Base-by-base conservation (phyloP, 2,329 filamentous ascomycete species). In the Aureobasidium mangrovei region DNA sequence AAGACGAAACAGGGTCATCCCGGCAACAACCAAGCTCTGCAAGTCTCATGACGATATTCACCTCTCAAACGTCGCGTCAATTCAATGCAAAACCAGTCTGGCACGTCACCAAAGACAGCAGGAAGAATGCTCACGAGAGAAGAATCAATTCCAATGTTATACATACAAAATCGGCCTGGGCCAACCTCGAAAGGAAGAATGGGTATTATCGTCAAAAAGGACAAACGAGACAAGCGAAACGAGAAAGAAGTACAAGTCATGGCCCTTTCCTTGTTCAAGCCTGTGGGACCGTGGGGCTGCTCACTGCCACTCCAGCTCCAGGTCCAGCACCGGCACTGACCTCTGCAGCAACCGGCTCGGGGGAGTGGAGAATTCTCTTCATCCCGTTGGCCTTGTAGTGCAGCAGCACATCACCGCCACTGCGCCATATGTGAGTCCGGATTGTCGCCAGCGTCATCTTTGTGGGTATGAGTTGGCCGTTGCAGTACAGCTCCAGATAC, bases 391-490 rank as follows among this genome's bases (percentile, higher is more conserved):
- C 79, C 66, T 91, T 94, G 76, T 98, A 98, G 65, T 89, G 82
- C 47, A 98, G 76, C 52, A 95, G 72, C 60, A 98, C 86, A 70
- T 98, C 93, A 63, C 86, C 91, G n/a, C 89, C 89, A 41, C 88
- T 89, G 63, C 94, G 89, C 93, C 93, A 98, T 53, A 97, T 77
- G 65, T 95, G 90, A 2, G 90, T 85, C 32, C 91, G 84, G 41
- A 98, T 83, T 0, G 91, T 96, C 4, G 90, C 89, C n/a, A 98
- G 80, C 35, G 86, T 97, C 85, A 95, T 96, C 32, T 84, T 86
- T 5, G 84, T 82, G 2, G 86, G 81, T 28, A 97, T 33, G 29
- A 45, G 40, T 46, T 57, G 53, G 41, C 47, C 53, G 44, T 96
- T 91, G 70, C 93, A 97, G 68, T 95, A 95, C 47, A 98, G 74